These are phyloP conservation scores for Mucor piriformis DNA, from an alignment of 371 early-diverging fungal genomes.

Conservation along the genomic window DNA sequence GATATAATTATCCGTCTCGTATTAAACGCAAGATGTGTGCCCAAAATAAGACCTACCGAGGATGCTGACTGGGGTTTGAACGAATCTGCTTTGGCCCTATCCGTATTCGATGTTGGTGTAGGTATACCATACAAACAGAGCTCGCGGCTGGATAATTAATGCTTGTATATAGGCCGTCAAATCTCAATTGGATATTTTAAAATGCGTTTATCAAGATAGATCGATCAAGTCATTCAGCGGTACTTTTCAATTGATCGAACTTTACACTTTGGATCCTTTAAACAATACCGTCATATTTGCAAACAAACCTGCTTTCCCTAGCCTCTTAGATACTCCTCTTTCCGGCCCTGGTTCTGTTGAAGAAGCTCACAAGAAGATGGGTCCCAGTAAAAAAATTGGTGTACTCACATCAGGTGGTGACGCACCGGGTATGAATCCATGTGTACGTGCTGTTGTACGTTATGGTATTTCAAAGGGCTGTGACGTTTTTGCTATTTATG, in stretches of 20 bases:
- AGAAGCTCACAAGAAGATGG: slow-evolving; percentile 13
- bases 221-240: slow-evolving; percentile 35
- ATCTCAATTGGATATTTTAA: slow-evolving; percentile 20
- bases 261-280: slow-evolving; percentile 61
- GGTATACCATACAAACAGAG: neutral
- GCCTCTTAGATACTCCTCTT: slow-evolving; percentile 22
- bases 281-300: slow-evolving; percentile 73
- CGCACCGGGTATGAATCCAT: slow-evolving; percentile 99
- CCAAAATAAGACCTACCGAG: slow-evolving; percentile 3
- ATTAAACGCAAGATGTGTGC: neutral
- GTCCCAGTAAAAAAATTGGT: slow-evolving; percentile 67
- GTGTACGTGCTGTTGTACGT: slow-evolving; percentile 93
- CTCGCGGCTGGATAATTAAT: no score
- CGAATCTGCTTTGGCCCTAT: slow-evolving; percentile 19
- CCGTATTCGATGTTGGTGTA: slow-evolving; percentile 27
- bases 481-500: slow-evolving; percentile 89
- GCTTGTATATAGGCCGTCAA: slow-evolving; percentile 10
- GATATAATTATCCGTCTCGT: slow-evolving; percentile 25
- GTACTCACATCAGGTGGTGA: slow-evolving; percentile 99
- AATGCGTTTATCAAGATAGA: slow-evolving; percentile 25
- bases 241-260: slow-evolving; percentile 27
- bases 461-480: slow-evolving; percentile 86
- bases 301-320: slow-evolving; percentile 43
- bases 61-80: slow-evolving; percentile 27
- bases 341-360: slow-evolving; percentile 17